Evolutionary conservation across 2,329 filamentous ascomycete species (phyloP), one percentile per base, ranked within the genome.

Genomic region (Ploettnerulaceae sp.): DNA sequence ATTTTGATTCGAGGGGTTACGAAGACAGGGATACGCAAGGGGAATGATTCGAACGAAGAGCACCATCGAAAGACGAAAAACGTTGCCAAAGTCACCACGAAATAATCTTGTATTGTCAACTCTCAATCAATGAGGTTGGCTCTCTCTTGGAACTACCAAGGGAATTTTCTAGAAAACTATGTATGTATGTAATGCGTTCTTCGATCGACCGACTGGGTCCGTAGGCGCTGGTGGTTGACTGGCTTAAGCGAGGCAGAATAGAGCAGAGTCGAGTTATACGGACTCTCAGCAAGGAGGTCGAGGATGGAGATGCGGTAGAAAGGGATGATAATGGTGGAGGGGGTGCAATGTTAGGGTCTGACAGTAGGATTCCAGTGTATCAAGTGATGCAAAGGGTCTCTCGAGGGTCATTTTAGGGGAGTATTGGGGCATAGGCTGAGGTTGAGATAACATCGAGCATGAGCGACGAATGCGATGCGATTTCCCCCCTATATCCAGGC

Each of bases 401-500:
- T 24, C 41, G 26, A 17, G 33, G 36, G 17, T 14, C 38, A 26
- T 20, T 41, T 35, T 17, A 48, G 52, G 54, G 32, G 52, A 55
- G 52, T 57, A 51, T 53, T 52, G 40, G 50, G 48, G 48, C 25
- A 28, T 48, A 35, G 24, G 44, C 26, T 11, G 35, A 34, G 35
- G 42, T 49, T 18, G 26, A 18, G 12, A 3, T 20, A 17, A 45
- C 26, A 45, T 43, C 41, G 40, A 43, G 26, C 32, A 49, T 45
- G 39, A 45, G 33, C 47, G 31, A 50, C 48, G 43, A 56, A 56
- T 52, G 46, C 52, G 48, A 56, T 53, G 51, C 47, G 34, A 53
- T 47, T 38, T 47, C 52, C 52, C 31, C 31, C 31, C 20, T 35
- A 40, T 24, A 4, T 29, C n/a, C n/a, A n/a, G n/a, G n/a, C n/a